A percentile compares a stretch with the other conserved stretches of the same genome.
Evolutionary conservation across 1,284 basidiomycete genomes (phyloP).

Genomic region (Chiua sp.): DNA sequence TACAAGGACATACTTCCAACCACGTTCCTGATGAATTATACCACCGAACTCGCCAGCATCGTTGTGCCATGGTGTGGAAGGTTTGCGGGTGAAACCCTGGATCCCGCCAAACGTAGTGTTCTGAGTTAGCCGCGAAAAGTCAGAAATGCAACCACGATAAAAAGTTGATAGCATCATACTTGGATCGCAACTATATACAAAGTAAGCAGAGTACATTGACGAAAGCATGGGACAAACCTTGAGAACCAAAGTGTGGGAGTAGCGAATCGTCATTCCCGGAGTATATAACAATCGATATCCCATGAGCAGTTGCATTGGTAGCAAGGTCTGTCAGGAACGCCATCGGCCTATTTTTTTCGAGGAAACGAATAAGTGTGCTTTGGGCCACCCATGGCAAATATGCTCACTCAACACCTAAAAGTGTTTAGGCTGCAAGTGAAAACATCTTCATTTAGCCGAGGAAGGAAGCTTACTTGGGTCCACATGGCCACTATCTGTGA

Average conservation of each 20-base stretch:
- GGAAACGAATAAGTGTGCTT: slow-evolving; percentile 37
- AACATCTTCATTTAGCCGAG: neutral
- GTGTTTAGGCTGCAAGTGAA: neutral
- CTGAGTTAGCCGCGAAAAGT: slow-evolving; percentile 26
- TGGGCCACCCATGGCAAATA: slow-evolving; percentile 10
- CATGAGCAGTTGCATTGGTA: slow-evolving; percentile 57
- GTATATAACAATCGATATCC: slow-evolving; percentile 60
- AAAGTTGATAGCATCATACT: slow-evolving; percentile 41
- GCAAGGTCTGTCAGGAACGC: slow-evolving; percentile 68
- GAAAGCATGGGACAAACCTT: slow-evolving; percentile 54
- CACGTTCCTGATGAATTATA: slow-evolving; percentile 73
- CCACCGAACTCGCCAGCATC: slow-evolving; percentile 65
- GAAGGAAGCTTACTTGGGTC: slow-evolving; percentile 50
- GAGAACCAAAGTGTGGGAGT: slow-evolving; percentile 66
- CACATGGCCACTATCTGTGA: slow-evolving; percentile 15
- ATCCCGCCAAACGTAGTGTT: slow-evolving; percentile 79
- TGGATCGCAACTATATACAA: slow-evolving; percentile 54
- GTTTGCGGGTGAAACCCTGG: slow-evolving; percentile 70
- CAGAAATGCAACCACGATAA: no score
- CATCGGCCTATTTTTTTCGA: no score
- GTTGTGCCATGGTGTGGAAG: slow-evolving; percentile 68
- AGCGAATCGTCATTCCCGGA: slow-evolving; percentile 74
- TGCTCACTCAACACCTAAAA: slow-evolving; percentile 53
- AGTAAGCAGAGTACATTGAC: no score
- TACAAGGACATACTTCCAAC: slow-evolving; percentile 69